Evolutionary conservation across 352 stramenopile species (phyloP).

Genomic region (Phytopythium sindhum): DNA sequence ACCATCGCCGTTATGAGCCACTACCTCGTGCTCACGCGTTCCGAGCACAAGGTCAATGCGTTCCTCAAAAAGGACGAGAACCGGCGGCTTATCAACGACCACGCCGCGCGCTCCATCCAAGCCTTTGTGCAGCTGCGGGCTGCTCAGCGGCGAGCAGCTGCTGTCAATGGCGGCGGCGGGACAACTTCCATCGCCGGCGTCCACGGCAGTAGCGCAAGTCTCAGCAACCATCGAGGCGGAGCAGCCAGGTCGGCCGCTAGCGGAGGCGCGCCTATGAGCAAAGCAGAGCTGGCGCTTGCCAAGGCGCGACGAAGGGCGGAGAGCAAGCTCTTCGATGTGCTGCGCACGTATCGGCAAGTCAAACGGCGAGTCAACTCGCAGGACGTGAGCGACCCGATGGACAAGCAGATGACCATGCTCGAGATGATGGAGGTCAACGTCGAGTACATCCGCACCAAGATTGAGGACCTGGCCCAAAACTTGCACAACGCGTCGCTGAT

Average conservation of each 20-base stretch:
- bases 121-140: conserved; percentile 55
- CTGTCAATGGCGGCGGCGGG: conserved; percentile 9
- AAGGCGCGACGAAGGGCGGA: conserved; percentile 34
- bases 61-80: conserved; percentile 79
- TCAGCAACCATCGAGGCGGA: background rate
- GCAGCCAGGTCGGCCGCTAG: background rate
- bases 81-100: conserved; percentile 48
- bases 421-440: conserved; percentile 87
- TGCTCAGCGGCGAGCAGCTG: conserved; percentile 23
- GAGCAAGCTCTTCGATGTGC: conserved; percentile 55
- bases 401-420: conserved; percentile 83
- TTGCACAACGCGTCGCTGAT: conserved; percentile 28
- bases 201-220: background rate
- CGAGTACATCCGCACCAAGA: conserved; percentile 78
- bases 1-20: conserved; percentile 79
- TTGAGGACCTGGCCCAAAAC: conserved; percentile 60
- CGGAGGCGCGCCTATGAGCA: background rate
- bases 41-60: conserved; percentile 76
- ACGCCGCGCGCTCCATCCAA: conserved; percentile 59
- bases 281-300: conserved; percentile 11
- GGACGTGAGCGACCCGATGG: conserved; percentile 70
- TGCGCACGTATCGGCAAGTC: conserved; percentile 51
- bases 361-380: conserved; percentile 62
- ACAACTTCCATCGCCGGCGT: conserved; percentile 2
- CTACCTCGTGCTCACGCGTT: conserved; percentile 69